Conservation (phyloP, 208 protist species). For the Acanthamoeba sp. region DNA sequence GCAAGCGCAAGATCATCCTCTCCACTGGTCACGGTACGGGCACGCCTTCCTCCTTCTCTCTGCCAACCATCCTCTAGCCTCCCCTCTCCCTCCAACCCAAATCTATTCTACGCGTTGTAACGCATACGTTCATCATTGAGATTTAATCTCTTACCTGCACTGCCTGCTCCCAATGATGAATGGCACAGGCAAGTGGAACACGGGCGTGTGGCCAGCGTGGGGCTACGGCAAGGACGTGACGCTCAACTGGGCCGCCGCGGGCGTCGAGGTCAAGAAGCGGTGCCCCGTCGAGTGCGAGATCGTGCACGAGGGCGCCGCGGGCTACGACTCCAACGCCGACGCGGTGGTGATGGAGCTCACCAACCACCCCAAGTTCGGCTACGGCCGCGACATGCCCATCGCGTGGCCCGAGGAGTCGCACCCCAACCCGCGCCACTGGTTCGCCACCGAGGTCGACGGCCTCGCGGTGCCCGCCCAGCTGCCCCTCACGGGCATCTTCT, state of each 20-base stretch:
- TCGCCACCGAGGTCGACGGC: background rate
- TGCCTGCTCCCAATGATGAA: too few relatives aligned
- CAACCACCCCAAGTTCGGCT: conserved; percentile 70
- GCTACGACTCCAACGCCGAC: conserved; percentile 40
- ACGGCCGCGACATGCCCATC: conserved; percentile 10
- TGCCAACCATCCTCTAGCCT: background rate
- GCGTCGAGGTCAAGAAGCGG: conserved; percentile 36
- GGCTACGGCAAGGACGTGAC: conserved; percentile 52
- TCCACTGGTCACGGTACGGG: conserved; percentile 22
- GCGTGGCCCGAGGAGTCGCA: conserved; percentile 28
- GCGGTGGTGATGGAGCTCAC: conserved; percentile 67
- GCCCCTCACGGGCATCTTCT: conserved; percentile 49
- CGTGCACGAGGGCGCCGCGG: background rate
- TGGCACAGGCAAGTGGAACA: conserved; percentile 64
- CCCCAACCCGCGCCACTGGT: background rate
- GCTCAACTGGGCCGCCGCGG: conserved; percentile 66
- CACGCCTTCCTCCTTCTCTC: background rate
- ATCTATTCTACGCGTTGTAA: background rate
- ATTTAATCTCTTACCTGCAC: background rate
- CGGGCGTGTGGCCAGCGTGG: conserved; percentile 63
- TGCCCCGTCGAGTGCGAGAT: conserved; percentile 61
- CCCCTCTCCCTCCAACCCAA: background rate
- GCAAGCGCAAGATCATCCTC: conserved; percentile 57
- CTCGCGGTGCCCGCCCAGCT: background rate
- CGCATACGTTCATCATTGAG: background rate